Evolutionary conservation across 1,139 yeast species (phyloP).

Genomic region (Taphrina flavorubra): DNA sequence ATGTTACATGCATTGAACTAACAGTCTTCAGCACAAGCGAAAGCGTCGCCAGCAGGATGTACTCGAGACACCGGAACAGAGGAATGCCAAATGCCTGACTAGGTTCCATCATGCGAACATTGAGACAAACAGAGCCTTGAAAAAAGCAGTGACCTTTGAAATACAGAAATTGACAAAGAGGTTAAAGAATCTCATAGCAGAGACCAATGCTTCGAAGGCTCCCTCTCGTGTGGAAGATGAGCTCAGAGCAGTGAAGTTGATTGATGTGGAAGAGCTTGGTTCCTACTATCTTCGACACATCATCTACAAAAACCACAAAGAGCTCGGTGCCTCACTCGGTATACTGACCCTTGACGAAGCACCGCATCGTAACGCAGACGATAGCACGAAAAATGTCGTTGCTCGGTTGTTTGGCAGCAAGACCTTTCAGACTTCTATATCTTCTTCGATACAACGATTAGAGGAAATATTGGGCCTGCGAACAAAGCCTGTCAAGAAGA

Average conservation of each 20-base stretch:
- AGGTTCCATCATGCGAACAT: conserved; percentile 42
- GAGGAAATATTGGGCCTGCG: conserved; percentile 52
- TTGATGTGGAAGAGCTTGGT: conserved; percentile 48
- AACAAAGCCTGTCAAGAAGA: not conserved
- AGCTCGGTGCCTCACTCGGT: conserved; percentile 43
- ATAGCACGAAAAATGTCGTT: conserved; percentile 50
- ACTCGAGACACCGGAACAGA: conserved; percentile 15
- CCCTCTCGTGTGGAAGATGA: conserved; percentile 48
- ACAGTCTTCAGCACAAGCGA: conserved; percentile 4
- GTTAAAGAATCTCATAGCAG: conserved; percentile 46
- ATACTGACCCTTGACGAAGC: conserved; percentile 31
- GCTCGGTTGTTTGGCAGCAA: conserved; percentile 68
- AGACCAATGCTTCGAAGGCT: conserved; percentile 44
- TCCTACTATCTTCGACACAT: conserved; percentile 46
- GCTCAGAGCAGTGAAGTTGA: conserved; percentile 46
- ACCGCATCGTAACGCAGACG: conserved; percentile 34
- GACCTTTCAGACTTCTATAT: conserved; percentile 56
- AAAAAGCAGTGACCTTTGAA: conserved; percentile 47
- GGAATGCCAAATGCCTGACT: conserved; percentile 2
- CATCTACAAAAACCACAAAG: conserved; percentile 47
- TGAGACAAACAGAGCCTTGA: conserved; percentile 52
- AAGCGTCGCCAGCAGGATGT: conserved; percentile 3
- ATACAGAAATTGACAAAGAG: conserved; percentile 47
- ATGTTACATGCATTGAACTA: no score
- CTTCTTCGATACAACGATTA: conserved; percentile 64